Conservation (phyloP, 225 moss, liverwort and hornwort genomes). For the Pleurozium schreberi region DNA sequence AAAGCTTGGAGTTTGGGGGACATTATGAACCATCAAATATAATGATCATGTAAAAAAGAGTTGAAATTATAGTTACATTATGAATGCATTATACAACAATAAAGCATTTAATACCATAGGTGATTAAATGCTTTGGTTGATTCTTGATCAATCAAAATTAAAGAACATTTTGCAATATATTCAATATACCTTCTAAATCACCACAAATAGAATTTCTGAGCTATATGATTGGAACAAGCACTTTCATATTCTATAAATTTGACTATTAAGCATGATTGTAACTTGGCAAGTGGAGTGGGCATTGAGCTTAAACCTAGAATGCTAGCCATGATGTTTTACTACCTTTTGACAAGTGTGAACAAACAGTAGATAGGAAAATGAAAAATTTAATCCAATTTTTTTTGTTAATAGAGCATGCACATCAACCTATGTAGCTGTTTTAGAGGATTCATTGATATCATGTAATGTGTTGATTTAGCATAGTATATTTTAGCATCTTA, state of each 20-base stretch:
- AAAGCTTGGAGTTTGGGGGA: no score
- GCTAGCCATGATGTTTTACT: rapidly evolving
- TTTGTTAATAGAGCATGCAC: background rate
- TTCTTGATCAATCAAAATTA: background rate
- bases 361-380: background rate
- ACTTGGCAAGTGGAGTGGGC: background rate
- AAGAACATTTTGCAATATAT: background rate
- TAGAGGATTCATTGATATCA: background rate
- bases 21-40: no score
- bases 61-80: no score
- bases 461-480: background rate
- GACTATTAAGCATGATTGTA: background rate
- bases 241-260: background rate
- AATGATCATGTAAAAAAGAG: no score
- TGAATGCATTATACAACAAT: no score
- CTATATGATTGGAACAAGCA: background rate
- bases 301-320: background rate
- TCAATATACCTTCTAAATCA: background rate
- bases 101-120: rapidly evolving
- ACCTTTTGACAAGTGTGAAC: background rate
- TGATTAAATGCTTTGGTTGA: background rate
- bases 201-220: background rate
- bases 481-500: background rate
- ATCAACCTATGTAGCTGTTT: background rate
- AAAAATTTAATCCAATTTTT: background rate